Base-by-base conservation (phyloP, 2,329 filamentous ascomycete genomes). In the Cercospora sp. region DNA sequence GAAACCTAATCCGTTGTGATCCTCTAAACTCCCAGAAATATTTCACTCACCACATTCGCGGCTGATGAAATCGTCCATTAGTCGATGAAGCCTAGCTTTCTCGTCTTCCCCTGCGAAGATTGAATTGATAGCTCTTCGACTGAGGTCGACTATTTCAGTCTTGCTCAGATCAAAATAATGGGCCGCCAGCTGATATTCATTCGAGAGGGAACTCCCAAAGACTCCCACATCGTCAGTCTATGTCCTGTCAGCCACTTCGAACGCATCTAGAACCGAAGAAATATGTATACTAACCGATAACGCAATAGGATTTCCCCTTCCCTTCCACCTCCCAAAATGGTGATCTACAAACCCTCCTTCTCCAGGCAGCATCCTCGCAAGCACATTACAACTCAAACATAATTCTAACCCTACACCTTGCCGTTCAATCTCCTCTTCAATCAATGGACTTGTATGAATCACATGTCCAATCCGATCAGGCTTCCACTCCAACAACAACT, bases 181-280 rank as follows among this genome's bases (percentile, higher is more conserved):
- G 1, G 90, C 88, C 3, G 91, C 90, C 2, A 95, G 85, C 7
- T 84, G 81, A 78, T 94, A 94, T 77, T 96, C 92, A 72, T 93
- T 89, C 0, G 91, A 93, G 3, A 94, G 79, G 0, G 87, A 84
- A 75, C 90, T 94, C 61, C 89, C 89, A 74, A 95, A 95, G 24
- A 95, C 88, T 1, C 91, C 92, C 9, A 94, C 90, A 74, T 95
- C 91, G 76, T 95, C 92, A 1, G 92, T 95, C 90, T 93, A 69
- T 51, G 28, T 16, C 5, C 16, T 66, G 74, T 72, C 73, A 75
- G 74, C 59, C 13, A n/a, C 37, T 40, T 12, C 30, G n/a, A n/a
- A 21, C 13, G n/a, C 13, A 28, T 26, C n/a, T 1, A 7, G 9
- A 18, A 30, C 18, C 18, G 51, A 26, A 16, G n/a, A 10, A 24